phyloP scores from a whole-genome alignment of 257 asterid genomes.

The Nicotiana tabacum region DNA sequence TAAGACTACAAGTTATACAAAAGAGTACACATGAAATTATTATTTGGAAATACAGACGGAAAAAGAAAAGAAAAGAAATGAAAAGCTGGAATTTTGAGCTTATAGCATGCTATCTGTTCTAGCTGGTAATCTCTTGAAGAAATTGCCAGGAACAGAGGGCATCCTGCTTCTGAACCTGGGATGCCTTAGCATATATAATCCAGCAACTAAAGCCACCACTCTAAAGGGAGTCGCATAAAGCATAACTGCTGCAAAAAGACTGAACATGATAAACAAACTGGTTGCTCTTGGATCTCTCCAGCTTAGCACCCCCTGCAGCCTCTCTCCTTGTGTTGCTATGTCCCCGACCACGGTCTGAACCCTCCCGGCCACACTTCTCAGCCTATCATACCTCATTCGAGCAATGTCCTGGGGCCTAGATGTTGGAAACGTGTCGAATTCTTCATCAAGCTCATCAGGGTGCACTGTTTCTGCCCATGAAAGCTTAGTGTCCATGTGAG shows the following conservation, averaged over 20 bases:
- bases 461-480: slow-evolving; percentile 63
- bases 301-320: slow-evolving; percentile 49
- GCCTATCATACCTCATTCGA: slow-evolving; percentile 67
- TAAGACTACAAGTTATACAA: neutral
- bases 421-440: slow-evolving; percentile 66
- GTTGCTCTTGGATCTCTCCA: slow-evolving; percentile 90
- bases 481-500: slow-evolving; percentile 63
- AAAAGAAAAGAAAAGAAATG: neutral
- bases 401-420: slow-evolving; percentile 36
- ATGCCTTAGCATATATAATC: slow-evolving; percentile 55
- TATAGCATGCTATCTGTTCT: slow-evolving; percentile 63
- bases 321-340: slow-evolving; percentile 73
- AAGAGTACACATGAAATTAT: neutral
- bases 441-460: slow-evolving; percentile 77
- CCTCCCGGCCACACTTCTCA: slow-evolving; percentile 67
- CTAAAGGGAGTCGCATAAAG: slow-evolving; percentile 52
- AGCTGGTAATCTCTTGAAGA: slow-evolving; percentile 64
- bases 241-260: slow-evolving; percentile 50
- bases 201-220: slow-evolving; percentile 41
- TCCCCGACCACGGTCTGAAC: slow-evolving; percentile 79
- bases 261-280: slow-evolving; percentile 48
- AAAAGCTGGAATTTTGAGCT: neutral
- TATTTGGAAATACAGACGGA: neutral
- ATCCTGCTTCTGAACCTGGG: slow-evolving; percentile 69
- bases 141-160: slow-evolving; percentile 62